Conservation (phyloP, 129 eudicot species). For the Flaveria linearis region DNA sequence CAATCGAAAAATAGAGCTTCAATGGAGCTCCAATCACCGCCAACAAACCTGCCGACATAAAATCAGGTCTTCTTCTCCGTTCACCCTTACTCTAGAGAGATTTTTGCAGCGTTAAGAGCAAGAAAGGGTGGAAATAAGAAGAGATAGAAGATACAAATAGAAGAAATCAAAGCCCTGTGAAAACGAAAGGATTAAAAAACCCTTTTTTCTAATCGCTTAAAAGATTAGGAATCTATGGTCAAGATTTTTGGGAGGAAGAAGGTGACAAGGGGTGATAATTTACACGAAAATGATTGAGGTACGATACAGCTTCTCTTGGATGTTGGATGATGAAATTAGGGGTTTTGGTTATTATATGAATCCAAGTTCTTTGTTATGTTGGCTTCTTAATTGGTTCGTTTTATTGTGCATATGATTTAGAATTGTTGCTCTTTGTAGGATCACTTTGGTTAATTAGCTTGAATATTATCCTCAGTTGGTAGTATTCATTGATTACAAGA, state of each 20-base stretch:
- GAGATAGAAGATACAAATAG: conserved; percentile 38
- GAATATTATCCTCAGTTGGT: no score
- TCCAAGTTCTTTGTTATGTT: no score
- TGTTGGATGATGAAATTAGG: no score
- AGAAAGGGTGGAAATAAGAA: conserved; percentile 33
- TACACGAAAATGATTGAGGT: background rate
- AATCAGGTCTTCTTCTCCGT: conserved; percentile 37
- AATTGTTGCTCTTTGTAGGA: no score
- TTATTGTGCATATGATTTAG: no score
- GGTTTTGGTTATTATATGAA: no score
- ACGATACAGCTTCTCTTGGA: no score
- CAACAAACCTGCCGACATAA: conserved; percentile 71
- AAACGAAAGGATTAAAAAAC: conserved; percentile 15
- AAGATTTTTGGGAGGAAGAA: conserved; percentile 27
- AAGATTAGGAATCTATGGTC: conserved; percentile 58
- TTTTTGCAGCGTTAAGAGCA: conserved; percentile 19
- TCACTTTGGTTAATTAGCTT: no score
- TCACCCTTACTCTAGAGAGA: background rate
- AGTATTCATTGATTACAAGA: no score
- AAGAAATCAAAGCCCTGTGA: conserved; percentile 18
- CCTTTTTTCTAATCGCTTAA: conserved; percentile 12
- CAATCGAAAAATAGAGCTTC: conserved; percentile 49
- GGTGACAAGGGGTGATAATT: conserved; percentile 28
- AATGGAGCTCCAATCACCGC: conserved; percentile 56
- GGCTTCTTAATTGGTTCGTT: no score